These are phyloP conservation scores for Margaritispora aquatica DNA, from an alignment of 495 filamentous ascomycete genomes.

Conservation along the genomic window DNA sequence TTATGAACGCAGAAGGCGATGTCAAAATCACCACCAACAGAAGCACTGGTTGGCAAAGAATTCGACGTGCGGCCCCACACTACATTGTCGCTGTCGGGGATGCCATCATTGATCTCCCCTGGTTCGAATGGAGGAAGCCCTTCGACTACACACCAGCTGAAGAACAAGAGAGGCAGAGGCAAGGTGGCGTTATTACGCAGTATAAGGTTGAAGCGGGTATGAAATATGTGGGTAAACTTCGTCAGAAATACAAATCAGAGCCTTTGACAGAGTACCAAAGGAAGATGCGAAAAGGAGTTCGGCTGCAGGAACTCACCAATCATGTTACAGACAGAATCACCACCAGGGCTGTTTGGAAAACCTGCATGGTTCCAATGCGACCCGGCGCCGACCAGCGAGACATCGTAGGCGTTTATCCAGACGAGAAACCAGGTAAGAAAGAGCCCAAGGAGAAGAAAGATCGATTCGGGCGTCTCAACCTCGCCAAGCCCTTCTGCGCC, in stretches of 20 bases:
- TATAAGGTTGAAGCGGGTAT: neutral
- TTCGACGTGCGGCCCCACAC: slow-evolving; percentile 2
- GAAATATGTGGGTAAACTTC: neutral
- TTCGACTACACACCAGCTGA: neutral
- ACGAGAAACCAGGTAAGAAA: neutral
- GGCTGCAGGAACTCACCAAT: neutral
- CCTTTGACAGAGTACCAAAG: slow-evolving; percentile 11
- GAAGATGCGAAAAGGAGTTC: neutral
- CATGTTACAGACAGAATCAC: neutral
- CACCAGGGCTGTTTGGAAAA: neutral
- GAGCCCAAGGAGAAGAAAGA: neutral
- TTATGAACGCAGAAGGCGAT: neutral
- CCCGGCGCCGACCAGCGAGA: slow-evolving; percentile 9
- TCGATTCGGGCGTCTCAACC: slow-evolving; percentile 3
- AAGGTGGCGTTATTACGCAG: neutral
- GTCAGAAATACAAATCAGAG: neutral
- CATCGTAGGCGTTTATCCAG: neutral
- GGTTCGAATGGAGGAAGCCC: slow-evolving; percentile 10
- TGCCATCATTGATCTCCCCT: slow-evolving; percentile 11
- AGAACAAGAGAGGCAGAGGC: neutral
- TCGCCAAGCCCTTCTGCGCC: neutral
- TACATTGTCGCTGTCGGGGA: slow-evolving; percentile 4
- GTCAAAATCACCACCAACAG: neutral
- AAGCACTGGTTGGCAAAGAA: neutral
- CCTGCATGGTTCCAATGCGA: slow-evolving; percentile 2